These are phyloP conservation scores for Fusarium bulbicola DNA, from an alignment of 2,329 filamentous ascomycete species.

Conservation along the genomic window DNA sequence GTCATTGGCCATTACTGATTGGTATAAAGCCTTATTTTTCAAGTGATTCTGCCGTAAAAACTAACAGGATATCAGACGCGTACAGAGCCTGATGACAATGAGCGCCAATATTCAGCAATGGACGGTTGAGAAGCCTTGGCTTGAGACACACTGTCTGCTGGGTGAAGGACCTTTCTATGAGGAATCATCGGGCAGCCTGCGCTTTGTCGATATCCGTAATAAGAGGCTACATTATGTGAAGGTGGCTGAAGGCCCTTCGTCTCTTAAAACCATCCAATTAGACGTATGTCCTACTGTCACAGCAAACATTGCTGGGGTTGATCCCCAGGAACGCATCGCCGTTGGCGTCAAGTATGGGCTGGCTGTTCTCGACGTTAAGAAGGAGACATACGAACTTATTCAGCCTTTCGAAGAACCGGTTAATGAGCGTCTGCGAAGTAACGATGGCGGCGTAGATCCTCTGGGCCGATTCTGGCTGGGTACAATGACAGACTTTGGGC, in stretches of 20 bases:
- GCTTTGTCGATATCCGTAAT: constrained; percentile 86
- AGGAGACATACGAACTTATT: constrained; percentile 64
- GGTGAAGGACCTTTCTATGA: constrained; percentile 83
- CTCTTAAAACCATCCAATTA: constrained; percentile 68
- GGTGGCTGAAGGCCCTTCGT: constrained; percentile 68
- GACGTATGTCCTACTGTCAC: constrained; percentile 71
- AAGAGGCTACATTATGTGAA: constrained; percentile 77
- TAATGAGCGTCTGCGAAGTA: constrained; percentile 70
- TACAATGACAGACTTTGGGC: constrained; percentile 79
- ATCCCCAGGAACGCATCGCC: constrained; percentile 71
- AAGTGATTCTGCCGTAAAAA: background rate
- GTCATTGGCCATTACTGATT: constrained; percentile 3
- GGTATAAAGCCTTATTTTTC: background rate
- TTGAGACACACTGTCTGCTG: constrained; percentile 70
- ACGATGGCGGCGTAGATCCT: constrained; percentile 85
- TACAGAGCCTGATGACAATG: constrained; percentile 3
- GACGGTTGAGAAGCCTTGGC: constrained; percentile 62
- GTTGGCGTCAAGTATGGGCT: constrained; percentile 84
- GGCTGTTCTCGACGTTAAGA: constrained; percentile 75
- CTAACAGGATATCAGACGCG: background rate
- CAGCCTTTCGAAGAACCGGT: constrained; percentile 55
- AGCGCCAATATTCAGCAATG: constrained; percentile 58
- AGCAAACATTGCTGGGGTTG: constrained; percentile 76
- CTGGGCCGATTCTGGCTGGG: constrained; percentile 87
- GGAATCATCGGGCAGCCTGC: constrained; percentile 68